phyloP scores from a whole-genome alignment of 164 flowering plant species.

The Hamamelis virginiana region DNA sequence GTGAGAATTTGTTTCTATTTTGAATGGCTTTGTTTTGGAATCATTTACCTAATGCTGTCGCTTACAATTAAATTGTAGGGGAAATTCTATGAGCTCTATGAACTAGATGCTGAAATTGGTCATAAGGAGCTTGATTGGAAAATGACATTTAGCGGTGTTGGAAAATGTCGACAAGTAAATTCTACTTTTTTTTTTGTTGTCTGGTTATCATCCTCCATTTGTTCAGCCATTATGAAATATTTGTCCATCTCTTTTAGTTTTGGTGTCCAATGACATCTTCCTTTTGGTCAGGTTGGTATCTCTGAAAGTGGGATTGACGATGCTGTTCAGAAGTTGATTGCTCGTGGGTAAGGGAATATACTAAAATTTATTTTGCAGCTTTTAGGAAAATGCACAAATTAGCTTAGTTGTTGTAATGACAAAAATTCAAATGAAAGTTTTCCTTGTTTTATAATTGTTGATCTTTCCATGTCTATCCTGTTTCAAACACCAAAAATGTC shows the following conservation, averaged over 20 bases:
- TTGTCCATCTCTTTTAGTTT: not conserved
- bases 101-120: constrained; percentile 95
- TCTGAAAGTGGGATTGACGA: constrained; percentile 97
- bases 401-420: not conserved
- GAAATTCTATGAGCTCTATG: constrained; percentile 94
- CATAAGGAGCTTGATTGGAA: constrained; percentile 97
- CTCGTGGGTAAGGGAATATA: constrained; percentile 69
- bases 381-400: not conserved
- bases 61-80: constrained; percentile 47
- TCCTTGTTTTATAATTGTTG: not conserved
- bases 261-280: constrained; percentile 1
- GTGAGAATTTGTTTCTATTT: not conserved
- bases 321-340: constrained; percentile 89
- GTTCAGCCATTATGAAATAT: not conserved
- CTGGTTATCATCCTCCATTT: not conserved
- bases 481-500: not conserved
- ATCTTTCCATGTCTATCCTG: not conserved
- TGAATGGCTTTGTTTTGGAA: not conserved
- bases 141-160: constrained; percentile 89
- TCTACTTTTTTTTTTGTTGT: not conserved
- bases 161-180: constrained; percentile 91
- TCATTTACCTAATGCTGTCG: not conserved
- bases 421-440: not conserved
- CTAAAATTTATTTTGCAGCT: not conserved
- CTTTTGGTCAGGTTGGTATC: constrained; percentile 75